Evolutionary conservation across 352 stramenopile genomes (phyloP).

Genomic region (Phytopythium chamaehyphon): DNA sequence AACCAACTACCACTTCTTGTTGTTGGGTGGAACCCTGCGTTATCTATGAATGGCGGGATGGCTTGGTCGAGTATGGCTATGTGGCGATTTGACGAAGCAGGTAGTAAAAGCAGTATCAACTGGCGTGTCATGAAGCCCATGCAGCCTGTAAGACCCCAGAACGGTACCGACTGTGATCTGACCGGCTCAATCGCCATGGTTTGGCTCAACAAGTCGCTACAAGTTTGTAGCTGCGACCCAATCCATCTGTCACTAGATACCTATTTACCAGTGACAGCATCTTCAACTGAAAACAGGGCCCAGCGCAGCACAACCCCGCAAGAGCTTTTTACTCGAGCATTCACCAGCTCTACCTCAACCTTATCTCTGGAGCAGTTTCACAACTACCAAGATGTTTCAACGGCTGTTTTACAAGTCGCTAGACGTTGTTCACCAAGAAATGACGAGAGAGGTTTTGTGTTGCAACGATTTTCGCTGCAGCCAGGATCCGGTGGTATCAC

Average conservation of each 20-base stretch:
- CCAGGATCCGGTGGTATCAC: conserved; percentile 26
- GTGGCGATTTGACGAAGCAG: neutral
- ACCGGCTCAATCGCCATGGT: neutral
- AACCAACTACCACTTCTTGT: conserved; percentile 34
- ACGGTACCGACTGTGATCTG: neutral
- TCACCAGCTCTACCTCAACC: conserved; percentile 12
- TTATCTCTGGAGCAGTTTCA: conserved; percentile 68
- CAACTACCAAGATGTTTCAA: conserved; percentile 46
- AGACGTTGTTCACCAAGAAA: conserved; percentile 13
- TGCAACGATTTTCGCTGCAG: conserved; percentile 52
- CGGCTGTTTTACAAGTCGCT: conserved; percentile 40
- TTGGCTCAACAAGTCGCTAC: conserved; percentile 3
- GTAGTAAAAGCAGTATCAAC: neutral
- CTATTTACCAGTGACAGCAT: neutral
- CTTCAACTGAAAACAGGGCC: too few species aligned
- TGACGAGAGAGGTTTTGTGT: conserved; percentile 19
- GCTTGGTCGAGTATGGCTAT: neutral
- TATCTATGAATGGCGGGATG: neutral
- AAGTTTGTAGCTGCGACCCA: neutral
- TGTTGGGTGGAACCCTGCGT: conserved; percentile 28
- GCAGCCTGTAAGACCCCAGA: neutral
- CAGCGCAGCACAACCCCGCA: neutral
- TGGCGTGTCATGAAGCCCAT: conserved; percentile 1
- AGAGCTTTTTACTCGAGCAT: conserved; percentile 10
- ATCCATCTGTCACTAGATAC: neutral